Evolutionary conservation across 768 basidiomycete species (phyloP).

Genomic region (Lactarius deliciosus): DNA sequence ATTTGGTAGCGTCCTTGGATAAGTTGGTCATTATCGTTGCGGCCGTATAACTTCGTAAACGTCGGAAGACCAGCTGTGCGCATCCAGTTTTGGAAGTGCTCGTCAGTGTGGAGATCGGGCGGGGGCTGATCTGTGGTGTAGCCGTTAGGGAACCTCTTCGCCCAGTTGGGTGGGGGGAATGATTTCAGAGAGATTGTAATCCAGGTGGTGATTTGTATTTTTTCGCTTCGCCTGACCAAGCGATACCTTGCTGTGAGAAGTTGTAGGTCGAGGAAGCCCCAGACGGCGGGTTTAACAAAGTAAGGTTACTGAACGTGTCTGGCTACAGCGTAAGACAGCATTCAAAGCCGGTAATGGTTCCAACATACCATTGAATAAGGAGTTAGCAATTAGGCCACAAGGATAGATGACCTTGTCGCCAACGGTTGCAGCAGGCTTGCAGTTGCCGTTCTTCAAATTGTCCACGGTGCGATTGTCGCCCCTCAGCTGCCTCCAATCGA

Average conservation of each 20-base stretch:
- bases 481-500: slow-evolving; percentile 80
- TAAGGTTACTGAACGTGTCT: slow-evolving; percentile 80
- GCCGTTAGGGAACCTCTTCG: slow-evolving; percentile 61
- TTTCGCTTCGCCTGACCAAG: slow-evolving; percentile 94
- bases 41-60: slow-evolving; percentile 91
- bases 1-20: slow-evolving; percentile 73
- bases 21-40: slow-evolving; percentile 81
- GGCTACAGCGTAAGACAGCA: slow-evolving; percentile 18
- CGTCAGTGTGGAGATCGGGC: slow-evolving; percentile 72
- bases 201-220: slow-evolving; percentile 73
- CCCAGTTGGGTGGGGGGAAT: slow-evolving; percentile 95
- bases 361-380: slow-evolving; percentile 83
- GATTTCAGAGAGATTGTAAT: slow-evolving; percentile 64
- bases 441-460: slow-evolving; percentile 68
- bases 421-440: slow-evolving; percentile 72
- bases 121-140: slow-evolving; percentile 65
- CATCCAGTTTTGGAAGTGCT: slow-evolving; percentile 99
- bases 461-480: slow-evolving; percentile 56
- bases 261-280: slow-evolving; percentile 53
- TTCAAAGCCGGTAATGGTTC: neutral
- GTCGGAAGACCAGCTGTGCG: slow-evolving; percentile 95
- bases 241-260: slow-evolving; percentile 79
- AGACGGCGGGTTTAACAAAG: slow-evolving; percentile 53
- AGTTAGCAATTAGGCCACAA: slow-evolving; percentile 97
- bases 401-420: slow-evolving; percentile 75